Base-by-base conservation (phyloP, 352 stramenopile species). In the Nothophytophthora sp. region DNA sequence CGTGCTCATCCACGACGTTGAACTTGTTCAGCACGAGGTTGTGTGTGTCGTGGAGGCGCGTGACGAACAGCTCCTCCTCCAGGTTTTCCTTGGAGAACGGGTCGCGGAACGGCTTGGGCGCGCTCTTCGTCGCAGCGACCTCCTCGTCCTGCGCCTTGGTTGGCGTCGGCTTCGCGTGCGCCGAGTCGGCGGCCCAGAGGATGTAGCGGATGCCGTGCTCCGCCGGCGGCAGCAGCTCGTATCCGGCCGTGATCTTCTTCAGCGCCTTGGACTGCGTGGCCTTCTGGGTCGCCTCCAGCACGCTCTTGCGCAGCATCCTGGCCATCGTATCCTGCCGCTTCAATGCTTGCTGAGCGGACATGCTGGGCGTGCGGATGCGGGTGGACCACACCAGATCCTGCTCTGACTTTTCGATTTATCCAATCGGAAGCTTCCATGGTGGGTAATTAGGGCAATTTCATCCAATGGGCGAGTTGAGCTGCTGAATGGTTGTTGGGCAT, bases 21-120 rank as follows among this genome's bases (percentile, higher is more conserved):
- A 90, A 93, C 60, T 93, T 93, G 60, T 93, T 92, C 30, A 93
- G 71, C 45, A 92, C 69, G 46, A 93, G 67, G 62, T 90, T 88
- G 63, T 93, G 81, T 19, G 77, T 85, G 36, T 56, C 76, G 44
- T 90, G 67, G 23, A 93, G 50, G 36, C 76, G 70, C 22, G 61
- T 55, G 18, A 93, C 50, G 30, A 90, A 87, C 8, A 93, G 52
- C 46, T 91, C 83, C 20, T 68, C 48, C 50, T 93, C 83, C 13
- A 91, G 52, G 37, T 88, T 70, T 35, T 90, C 76, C 42, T 83
- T 73, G 5, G 74, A 76, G 49, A 93, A 93, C 27, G 83, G 81
- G 49, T 93, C 76, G 42, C 67, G 71, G 51, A 90, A 90, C 23
- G 52, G 28, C 40, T 58, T 55, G 30, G 48, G 32, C 25, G n/a